Conservation (phyloP, 2,329 filamentous ascomycete species). For the Calycina herbarum region DNA sequence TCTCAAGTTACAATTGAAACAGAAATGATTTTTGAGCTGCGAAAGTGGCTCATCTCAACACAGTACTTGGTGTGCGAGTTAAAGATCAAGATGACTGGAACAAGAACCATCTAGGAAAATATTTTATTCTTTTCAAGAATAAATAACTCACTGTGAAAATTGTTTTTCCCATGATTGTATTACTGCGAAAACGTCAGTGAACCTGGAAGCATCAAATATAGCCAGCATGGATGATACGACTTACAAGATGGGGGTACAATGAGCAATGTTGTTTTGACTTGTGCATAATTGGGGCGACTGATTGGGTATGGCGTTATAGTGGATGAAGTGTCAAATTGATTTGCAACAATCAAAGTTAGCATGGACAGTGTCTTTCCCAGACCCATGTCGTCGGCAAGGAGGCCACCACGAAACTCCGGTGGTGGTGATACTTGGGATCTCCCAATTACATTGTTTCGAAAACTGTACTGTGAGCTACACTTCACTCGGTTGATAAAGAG, state of each 20-base stretch:
- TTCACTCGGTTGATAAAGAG: background rate
- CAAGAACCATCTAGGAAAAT: background rate
- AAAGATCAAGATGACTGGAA: too few species aligned
- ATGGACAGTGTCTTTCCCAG: constrained; percentile 80
- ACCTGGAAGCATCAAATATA: background rate
- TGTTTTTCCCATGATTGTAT: constrained; percentile 24
- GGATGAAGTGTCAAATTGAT: background rate
- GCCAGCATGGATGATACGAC: background rate
- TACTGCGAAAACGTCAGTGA: constrained; percentile 15
- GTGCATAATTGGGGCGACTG: background rate
- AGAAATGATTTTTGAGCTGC: too few species aligned
- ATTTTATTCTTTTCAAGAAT: too few species aligned
- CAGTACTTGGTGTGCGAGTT: too few species aligned
- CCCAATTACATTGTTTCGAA: constrained; percentile 20
- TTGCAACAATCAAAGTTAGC: constrained; percentile 24
- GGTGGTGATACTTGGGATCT: constrained; percentile 12
- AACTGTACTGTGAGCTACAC: constrained; percentile 13
- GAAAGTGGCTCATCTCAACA: too few species aligned
- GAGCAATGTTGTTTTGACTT: constrained; percentile 20
- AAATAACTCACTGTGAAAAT: constrained; percentile 17
- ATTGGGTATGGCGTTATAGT: background rate
- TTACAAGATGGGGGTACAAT: constrained; percentile 23
- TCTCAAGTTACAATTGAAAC: too few species aligned
- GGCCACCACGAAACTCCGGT: constrained; percentile 52
- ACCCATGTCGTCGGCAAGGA: constrained; percentile 96